Evolutionary conservation across 1,284 basidiomycete species (phyloP).

Genomic region (Malassezia sp.): DNA sequence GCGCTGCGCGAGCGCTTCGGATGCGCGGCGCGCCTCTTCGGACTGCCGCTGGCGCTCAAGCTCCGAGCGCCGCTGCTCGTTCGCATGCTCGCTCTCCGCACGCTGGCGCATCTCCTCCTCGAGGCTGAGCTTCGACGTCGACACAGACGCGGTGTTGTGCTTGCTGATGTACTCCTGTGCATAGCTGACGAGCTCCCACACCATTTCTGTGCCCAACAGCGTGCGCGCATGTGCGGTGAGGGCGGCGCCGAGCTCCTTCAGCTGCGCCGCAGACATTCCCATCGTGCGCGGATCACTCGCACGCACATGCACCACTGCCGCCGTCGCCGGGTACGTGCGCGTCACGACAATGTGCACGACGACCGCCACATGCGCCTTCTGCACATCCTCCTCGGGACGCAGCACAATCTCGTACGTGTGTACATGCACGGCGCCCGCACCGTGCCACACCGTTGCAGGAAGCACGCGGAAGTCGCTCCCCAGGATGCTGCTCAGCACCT

Average conservation of each 20-base stretch:
- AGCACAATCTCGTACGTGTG: constrained; percentile 31
- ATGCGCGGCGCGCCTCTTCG: constrained; percentile 21
- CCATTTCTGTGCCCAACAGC: constrained; percentile 44
- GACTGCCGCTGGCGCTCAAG: constrained; percentile 15
- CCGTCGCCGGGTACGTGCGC: constrained; percentile 31
- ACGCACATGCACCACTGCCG: constrained; percentile 26
- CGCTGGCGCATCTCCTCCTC: constrained; percentile 40
- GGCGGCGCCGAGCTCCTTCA: constrained; percentile 20
- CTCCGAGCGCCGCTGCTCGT: constrained; percentile 4
- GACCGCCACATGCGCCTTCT: constrained; percentile 27
- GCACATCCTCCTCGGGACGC: constrained; percentile 29
- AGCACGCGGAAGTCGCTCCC: constrained; percentile 28
- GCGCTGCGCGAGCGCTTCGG: constrained; percentile 26
- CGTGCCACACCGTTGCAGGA: constrained; percentile 27
- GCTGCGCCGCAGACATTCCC: constrained; percentile 20
- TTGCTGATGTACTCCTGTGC: constrained; percentile 37
- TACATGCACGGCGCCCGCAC: constrained; percentile 19
- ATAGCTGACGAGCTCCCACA: constrained; percentile 42
- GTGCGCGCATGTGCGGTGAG: constrained; percentile 26
- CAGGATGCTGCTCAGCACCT: constrained; percentile 35
- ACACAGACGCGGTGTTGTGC: constrained; percentile 24
- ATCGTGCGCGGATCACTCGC: constrained; percentile 22
- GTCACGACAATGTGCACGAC: constrained; percentile 30
- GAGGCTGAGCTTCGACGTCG: constrained; percentile 26
- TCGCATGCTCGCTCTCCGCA: constrained; percentile 25